Evolutionary conservation across 768 basidiomycete genomes (phyloP), one percentile per base, ranked within the genome.

Genomic region (Mycena pura): DNA sequence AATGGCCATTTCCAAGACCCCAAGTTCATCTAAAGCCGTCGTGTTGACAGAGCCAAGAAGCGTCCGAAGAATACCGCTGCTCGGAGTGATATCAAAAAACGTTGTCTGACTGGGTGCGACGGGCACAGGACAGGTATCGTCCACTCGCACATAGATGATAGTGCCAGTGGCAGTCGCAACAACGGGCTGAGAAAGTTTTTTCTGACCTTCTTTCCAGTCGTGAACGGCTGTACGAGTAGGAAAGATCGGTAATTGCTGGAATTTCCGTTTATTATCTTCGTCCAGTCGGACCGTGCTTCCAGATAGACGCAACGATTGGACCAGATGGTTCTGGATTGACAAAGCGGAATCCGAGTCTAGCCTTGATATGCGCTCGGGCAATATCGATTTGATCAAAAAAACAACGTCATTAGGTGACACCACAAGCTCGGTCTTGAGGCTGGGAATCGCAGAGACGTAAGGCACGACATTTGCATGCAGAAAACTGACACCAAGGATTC

Each of bases 401-500:
- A 11, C 15, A 21, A 65, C 22, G 21, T 56, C 27, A 24, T 24
- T 49, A 8, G 43, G 27, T 21, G 29, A 51, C 36, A 8, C 32
- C n/a, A n/a, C n/a, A n/a, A n/a, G n/a, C n/a, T n/a, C n/a, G n/a
- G n/a, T n/a, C n/a, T n/a, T n/a, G 40, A 49, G 24, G 24, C 32
- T 11, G 6, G 25, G 34, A 49, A 66, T 40, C 3, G 19, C 46
- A 15, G 29, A 39, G 28, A 32, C 31, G 27, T 45, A 47, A 6
- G 29, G 49, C n/a, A 17, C 52, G 25, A 69, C 34, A 13, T 29
- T 45, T 8, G 65, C 51, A 47, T 72, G 66, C 21, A 72, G 25
- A 48, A 73, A 73, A 6, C 39, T 43, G 25, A 73, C 53, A 1
- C 66, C 68, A 2, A 68, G 51, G 10, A 49, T 50, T 7, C 38